phyloP scores from a whole-genome alignment of 768 basidiomycete species.

The Rhodotorula babjevae region DNA sequence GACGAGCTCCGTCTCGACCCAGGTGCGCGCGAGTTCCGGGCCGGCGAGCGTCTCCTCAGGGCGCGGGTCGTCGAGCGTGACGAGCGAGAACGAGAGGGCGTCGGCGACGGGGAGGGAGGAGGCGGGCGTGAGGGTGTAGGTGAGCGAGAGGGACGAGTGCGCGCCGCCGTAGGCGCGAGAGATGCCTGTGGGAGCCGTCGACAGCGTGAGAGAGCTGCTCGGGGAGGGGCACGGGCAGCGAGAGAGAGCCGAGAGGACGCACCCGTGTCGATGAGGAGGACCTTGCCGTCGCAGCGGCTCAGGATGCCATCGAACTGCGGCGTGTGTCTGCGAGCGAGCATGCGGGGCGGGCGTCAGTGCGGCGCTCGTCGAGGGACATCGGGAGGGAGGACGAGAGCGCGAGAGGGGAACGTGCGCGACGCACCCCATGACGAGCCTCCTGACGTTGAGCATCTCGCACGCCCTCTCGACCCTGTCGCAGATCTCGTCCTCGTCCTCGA shows the following conservation, averaged over 20 bases:
- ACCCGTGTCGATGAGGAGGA: slow-evolving; percentile 96
- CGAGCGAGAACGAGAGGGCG: slow-evolving; percentile 8
- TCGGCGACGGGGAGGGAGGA: slow-evolving; percentile 34
- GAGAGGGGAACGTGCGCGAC: no score
- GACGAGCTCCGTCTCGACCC: slow-evolving; percentile 58
- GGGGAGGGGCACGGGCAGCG: no score
- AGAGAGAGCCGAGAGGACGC: no score
- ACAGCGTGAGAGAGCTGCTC: no score
- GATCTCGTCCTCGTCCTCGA: slow-evolving; percentile 59
- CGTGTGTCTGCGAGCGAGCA: slow-evolving; percentile 60
- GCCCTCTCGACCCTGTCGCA: slow-evolving; percentile 71
- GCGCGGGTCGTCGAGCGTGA: neutral
- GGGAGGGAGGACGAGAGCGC: neutral
- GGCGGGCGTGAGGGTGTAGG: slow-evolving; percentile 71
- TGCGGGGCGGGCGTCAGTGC: no score
- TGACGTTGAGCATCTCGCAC: slow-evolving; percentile 67
- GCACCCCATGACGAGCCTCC: slow-evolving; percentile 61
- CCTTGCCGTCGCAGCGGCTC: slow-evolving; percentile 79
- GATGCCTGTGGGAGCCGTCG: slow-evolving; percentile 21
- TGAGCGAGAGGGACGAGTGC: slow-evolving; percentile 78
- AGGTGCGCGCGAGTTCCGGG: slow-evolving; percentile 35
- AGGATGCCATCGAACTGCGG: slow-evolving; percentile 85
- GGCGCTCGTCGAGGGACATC: neutral
- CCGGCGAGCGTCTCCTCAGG: slow-evolving; percentile 5
- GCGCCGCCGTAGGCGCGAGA: slow-evolving; percentile 77